These are phyloP conservation scores for Diplodia mutila DNA, from an alignment of 2,329 filamentous ascomycete genomes.

Conservation along the genomic window DNA sequence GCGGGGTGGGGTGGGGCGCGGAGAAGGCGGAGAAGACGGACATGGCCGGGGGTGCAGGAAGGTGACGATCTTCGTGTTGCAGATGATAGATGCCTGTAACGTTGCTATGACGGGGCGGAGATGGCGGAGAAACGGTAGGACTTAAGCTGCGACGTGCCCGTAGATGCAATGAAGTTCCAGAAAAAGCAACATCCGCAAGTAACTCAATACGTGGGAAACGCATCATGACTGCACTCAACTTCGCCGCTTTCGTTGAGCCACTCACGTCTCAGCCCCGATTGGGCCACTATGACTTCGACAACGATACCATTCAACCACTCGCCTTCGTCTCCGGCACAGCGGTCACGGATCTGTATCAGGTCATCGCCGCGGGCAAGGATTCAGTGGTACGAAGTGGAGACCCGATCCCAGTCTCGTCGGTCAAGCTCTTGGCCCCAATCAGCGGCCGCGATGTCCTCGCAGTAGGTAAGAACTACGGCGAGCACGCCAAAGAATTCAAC, in stretches of 20 bases:
- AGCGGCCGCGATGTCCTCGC: slow-evolving; percentile 57
- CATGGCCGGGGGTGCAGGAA: background rate
- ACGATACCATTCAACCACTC: slow-evolving; percentile 48
- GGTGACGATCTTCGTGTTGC: too few relatives aligned
- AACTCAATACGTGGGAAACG: too few relatives aligned
- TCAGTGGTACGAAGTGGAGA: background rate
- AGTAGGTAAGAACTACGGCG: slow-evolving; percentile 62
- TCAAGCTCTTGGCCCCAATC: slow-evolving; percentile 54
- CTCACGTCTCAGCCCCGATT: slow-evolving; percentile 35
- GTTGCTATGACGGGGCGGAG: too few relatives aligned
- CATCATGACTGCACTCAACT: background rate
- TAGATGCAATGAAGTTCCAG: background rate
- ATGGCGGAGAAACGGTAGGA: background rate
- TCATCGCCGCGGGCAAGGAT: slow-evolving; percentile 53
- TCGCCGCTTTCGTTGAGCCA: background rate
- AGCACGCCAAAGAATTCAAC: slow-evolving; percentile 63
- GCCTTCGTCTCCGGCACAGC: slow-evolving; percentile 53
- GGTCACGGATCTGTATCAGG: slow-evolving; percentile 54
- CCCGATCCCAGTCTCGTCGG: slow-evolving; percentile 38
- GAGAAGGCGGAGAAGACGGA: background rate
- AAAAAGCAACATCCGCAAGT: background rate
- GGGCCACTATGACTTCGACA: slow-evolving; percentile 48
- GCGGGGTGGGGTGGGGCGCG: background rate
- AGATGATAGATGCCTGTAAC: too few relatives aligned
- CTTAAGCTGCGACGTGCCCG: background rate